Evolutionary conservation across 768 basidiomycete genomes (phyloP).

Genomic region (Trametes maxima): DNA sequence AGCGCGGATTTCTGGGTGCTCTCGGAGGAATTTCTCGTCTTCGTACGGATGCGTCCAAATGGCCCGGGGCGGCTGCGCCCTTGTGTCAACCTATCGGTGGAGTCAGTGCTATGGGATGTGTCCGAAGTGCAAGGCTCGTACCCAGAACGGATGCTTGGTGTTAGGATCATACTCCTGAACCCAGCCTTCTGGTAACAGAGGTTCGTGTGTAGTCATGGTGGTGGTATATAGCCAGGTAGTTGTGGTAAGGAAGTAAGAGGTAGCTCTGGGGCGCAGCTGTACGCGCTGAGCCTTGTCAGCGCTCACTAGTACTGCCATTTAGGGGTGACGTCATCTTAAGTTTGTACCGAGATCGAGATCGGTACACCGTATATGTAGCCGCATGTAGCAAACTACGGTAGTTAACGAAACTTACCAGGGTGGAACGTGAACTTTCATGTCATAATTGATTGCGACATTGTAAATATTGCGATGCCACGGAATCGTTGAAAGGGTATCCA

Average conservation of each 20-base stretch:
- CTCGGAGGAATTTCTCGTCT: conserved; percentile 61
- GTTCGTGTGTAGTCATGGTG: conserved; percentile 28
- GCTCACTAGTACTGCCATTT: background rate
- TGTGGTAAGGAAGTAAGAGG: conserved; percentile 6
- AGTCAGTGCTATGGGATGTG: background rate
- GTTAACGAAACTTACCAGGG: background rate
- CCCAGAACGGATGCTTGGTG: conserved; percentile 53
- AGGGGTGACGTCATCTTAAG: conserved; percentile 9
- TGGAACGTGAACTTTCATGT: background rate
- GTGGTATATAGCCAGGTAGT: background rate
- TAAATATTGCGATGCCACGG: background rate
- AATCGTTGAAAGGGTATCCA: no score
- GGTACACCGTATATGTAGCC: no score
- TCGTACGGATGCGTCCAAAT: conserved; percentile 78
- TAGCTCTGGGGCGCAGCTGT: background rate
- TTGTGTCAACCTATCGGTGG: conserved; percentile 58
- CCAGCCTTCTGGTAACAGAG: conserved; percentile 63
- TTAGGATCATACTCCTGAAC: conserved; percentile 47
- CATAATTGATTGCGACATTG: background rate
- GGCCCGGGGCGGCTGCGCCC: conserved; percentile 59
- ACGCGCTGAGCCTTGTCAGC: background rate
- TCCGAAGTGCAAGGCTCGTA: conserved; percentile 28
- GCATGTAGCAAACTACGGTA: background rate
- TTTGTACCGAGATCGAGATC: conserved; percentile 5
- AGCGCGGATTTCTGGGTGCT: conserved; percentile 51